Percentiles rank a stretch among this genome's conserved stretches.
Conservation (phyloP, 495 filamentous ascomycete genomes). For the Articulospora tetracladia region DNA sequence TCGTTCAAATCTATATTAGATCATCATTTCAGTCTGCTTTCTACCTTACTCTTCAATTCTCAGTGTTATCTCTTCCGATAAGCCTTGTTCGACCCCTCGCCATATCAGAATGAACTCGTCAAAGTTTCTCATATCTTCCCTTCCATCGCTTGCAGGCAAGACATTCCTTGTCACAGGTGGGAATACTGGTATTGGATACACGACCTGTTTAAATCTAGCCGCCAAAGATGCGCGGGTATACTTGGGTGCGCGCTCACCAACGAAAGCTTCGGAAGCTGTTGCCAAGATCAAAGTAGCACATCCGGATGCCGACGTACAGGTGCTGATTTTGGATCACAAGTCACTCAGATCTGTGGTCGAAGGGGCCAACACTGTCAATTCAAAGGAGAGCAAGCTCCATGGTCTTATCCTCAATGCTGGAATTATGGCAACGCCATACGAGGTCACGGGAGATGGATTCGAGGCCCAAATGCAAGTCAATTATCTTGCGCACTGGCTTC, state of each 20-base stretch:
- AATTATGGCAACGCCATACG: slow-evolving; percentile 15
- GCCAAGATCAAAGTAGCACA: neutral
- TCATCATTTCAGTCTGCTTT: too few relatives aligned
- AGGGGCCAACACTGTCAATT: neutral
- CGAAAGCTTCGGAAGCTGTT: neutral
- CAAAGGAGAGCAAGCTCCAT: neutral
- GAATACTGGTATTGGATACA: slow-evolving; percentile 4
- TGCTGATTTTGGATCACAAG: slow-evolving; percentile 3
- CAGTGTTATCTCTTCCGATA: too few relatives aligned
- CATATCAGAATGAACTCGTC: neutral
- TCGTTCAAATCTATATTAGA: too few relatives aligned
- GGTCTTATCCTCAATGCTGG: slow-evolving; percentile 19
- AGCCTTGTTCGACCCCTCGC: too few relatives aligned
- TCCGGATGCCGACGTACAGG: neutral
- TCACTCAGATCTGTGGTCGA: neutral
- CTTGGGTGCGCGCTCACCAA: slow-evolving; percentile 2
- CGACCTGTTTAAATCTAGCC: slow-evolving; percentile 2
- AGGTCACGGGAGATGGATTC: slow-evolving; percentile 24
- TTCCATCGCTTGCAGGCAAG: slow-evolving; percentile 7
- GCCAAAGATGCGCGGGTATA: neutral
- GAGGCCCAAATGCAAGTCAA: slow-evolving; percentile 52
- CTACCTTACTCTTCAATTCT: too few relatives aligned
- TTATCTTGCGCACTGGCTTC: slow-evolving; percentile 44
- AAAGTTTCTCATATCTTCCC: neutral
- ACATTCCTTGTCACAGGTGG: slow-evolving; percentile 13